These are phyloP conservation scores for Ceratobasidium sp. DNA, from an alignment of 1,284 basidiomycete species.

Conservation along the genomic window DNA sequence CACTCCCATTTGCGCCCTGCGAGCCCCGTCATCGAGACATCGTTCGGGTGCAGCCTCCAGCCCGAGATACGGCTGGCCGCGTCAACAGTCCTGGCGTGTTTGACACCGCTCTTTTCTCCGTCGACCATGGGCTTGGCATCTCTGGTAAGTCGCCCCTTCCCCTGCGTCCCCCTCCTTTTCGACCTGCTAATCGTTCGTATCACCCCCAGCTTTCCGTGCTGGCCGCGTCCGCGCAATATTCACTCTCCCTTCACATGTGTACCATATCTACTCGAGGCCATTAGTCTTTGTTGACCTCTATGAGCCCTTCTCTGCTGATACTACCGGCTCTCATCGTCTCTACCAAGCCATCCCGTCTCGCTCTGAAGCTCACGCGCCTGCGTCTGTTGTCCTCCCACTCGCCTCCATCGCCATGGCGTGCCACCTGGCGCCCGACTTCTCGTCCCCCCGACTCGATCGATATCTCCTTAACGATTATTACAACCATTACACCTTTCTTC, in stretches of 20 bases:
- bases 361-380: too few species aligned
- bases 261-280: not conserved
- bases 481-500: too few species aligned
- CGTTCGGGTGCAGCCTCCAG: not conserved
- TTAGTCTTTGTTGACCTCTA: conserved; percentile 21
- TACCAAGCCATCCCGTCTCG: too few species aligned
- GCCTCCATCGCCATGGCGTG: too few species aligned
- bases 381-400: too few species aligned
- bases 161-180: too few species aligned
- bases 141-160: too few species aligned
- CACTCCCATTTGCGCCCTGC: conserved; percentile 5
- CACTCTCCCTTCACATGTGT: not conserved
- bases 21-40: conserved; percentile 18
- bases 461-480: too few species aligned
- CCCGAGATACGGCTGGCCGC: not conserved
- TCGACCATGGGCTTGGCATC: not conserved
- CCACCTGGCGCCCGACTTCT: too few species aligned
- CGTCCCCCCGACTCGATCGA: too few species aligned
- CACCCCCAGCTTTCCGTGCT: conserved; percentile 1
- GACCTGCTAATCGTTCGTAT: not conserved
- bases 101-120: conserved; percentile 27
- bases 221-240: conserved; percentile 32
- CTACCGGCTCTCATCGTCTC: too few species aligned
- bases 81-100: not conserved
- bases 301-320: not conserved